Evolutionary conservation across 2,329 filamentous ascomycete species (phyloP), one percentile per base, ranked within the genome.

Genomic region (Ophiosphaerella korrae): DNA sequence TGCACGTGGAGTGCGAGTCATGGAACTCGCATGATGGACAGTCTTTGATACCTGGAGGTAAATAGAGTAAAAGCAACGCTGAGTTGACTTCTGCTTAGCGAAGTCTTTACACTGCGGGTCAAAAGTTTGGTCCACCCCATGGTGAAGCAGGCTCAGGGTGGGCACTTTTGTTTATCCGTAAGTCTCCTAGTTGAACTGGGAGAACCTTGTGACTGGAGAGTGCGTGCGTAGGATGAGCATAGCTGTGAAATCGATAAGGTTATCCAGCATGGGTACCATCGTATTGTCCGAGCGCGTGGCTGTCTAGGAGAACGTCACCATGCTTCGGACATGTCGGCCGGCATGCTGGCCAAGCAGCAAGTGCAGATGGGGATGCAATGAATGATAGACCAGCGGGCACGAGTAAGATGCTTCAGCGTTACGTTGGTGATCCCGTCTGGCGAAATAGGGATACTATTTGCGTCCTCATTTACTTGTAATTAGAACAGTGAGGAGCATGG

Each of bases 261-360:
- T 21, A 31, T 34, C 18, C 7, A 42, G 40, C 29, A 42, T 42
- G 29, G 35, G 40, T 37, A 46, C 40, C 34, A 40, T 45, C 43
- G 23, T 23, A 21, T 16, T 18, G 39, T 38, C 42, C 31, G 29
- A 34, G 45, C 37, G 45, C 49, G 64, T 67, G 64, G 64, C 63
- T 66, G 61, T 63, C 59, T 67, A 63, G 59, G 56, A 61, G 21
- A 41, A 56, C 63, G 64, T 67, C 64, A 64, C 55, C 24, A 14
- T 39, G 53, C 46, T 49, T 29, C 24, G 36, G 46, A 46, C 23
- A 40, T 14, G 34, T 43, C 46, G 45, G 34, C 43, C 32, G 24
- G 32, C 16, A 32, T 7, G 13, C 39, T 14, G 24, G n/a, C 16
- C 7, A 18, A 9, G 33, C 21, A 11, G 11, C 16, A 12, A 8